phyloP scores from a whole-genome alignment of 1,284 basidiomycete genomes.

The Blastosporella zonata region DNA sequence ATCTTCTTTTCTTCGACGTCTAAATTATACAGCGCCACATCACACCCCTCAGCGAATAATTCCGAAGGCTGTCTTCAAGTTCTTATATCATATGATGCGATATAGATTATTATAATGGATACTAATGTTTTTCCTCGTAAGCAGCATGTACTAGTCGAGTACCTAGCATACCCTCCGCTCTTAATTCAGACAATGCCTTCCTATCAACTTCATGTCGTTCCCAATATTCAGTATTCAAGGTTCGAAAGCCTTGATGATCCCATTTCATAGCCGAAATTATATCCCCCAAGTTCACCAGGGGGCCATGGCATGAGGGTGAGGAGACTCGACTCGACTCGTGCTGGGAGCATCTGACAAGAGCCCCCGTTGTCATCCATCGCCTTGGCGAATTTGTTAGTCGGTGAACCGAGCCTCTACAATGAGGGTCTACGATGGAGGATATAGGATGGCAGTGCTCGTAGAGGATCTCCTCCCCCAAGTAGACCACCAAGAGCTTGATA shows the following conservation, averaged over 20 bases:
- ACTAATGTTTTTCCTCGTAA: too few relatives aligned
- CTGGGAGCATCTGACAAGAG: neutral
- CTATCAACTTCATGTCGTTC: conserved; percentile 3
- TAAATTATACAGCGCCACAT: too few relatives aligned
- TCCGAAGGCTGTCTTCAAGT: too few relatives aligned
- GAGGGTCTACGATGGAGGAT: conserved; percentile 4
- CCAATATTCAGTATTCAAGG: conserved; percentile 2
- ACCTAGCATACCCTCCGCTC: neutral
- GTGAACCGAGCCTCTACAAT: conserved; percentile 9
- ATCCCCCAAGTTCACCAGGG: conserved; percentile 2
- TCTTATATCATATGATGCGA: too few relatives aligned
- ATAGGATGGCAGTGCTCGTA: neutral
- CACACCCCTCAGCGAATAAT: too few relatives aligned
- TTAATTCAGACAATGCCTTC: neutral
- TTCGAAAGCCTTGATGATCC: neutral
- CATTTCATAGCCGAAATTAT: neutral
- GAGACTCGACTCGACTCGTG: neutral
- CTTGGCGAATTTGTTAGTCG: conserved; percentile 1
- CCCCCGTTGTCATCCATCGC: neutral
- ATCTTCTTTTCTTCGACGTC: too few relatives aligned
- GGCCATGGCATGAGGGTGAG: neutral
- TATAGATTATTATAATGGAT: too few relatives aligned
- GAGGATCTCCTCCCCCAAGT: conserved; percentile 4
- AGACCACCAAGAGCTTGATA: conserved; percentile 1
- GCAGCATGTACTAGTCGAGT: too few relatives aligned